Percentiles rank a stretch among this genome's conserved stretches.
These are phyloP conservation scores for Striga asiatica DNA, from an alignment of 257 asterid genomes.

Conservation along the genomic window DNA sequence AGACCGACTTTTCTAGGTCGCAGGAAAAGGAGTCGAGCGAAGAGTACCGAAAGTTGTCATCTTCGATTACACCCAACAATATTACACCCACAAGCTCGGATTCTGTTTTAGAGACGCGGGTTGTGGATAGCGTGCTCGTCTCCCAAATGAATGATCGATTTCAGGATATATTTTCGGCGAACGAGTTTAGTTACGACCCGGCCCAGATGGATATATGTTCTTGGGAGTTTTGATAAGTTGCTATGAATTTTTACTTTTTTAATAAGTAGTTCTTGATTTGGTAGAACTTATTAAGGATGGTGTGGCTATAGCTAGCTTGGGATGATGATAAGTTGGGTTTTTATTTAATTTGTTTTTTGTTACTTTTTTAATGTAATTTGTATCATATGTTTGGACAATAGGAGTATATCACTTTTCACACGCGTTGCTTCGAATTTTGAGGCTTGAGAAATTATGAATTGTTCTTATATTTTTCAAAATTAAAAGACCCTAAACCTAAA, in stretches of 20 bases:
- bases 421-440: too few species aligned
- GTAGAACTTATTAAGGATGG: too few species aligned
- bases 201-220: conserved; percentile 36
- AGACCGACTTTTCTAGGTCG: not conserved
- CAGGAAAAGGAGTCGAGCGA: not conserved
- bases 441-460: too few species aligned
- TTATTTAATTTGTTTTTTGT: too few species aligned
- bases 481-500: too few species aligned
- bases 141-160: conserved; percentile 31
- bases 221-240: conserved; percentile 47
- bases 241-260: conserved; percentile 9
- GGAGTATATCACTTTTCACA: too few species aligned
- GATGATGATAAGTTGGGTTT: too few species aligned
- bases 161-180: conserved; percentile 21
- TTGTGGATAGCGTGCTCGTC: conserved; percentile 20
- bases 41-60: not conserved
- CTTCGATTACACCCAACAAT: conserved; percentile 13
- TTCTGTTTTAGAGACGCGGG: conserved; percentile 21
- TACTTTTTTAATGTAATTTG: too few species aligned
- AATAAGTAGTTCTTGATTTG: too few species aligned
- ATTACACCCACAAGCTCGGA: conserved; percentile 39
- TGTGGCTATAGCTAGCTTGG: too few species aligned
- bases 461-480: too few species aligned
- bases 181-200: conserved; percentile 23
- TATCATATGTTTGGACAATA: too few species aligned